Conservation (phyloP, 768 basidiomycete species). For the Plicaturopsis crispa region DNA sequence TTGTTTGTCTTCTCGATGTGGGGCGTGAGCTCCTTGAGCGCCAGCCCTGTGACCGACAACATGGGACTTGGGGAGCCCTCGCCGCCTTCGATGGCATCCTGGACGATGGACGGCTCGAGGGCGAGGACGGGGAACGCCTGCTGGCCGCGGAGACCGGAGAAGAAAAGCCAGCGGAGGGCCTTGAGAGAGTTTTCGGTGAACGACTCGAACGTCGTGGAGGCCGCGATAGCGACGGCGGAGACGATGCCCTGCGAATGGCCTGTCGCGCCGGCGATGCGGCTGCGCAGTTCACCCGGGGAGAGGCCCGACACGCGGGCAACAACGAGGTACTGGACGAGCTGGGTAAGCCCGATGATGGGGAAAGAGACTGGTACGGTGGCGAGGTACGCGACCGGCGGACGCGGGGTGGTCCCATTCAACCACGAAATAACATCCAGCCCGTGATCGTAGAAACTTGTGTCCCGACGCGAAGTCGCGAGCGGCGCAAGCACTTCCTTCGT, state of each 20-base stretch:
- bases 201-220: constrained; percentile 68
- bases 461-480: constrained; percentile 51
- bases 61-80: constrained; percentile 93
- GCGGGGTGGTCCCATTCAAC: constrained; percentile 63
- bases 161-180: constrained; percentile 89
- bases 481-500: constrained; percentile 64
- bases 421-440: constrained; percentile 81
- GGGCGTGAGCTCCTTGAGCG: constrained; percentile 64
- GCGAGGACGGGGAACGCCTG: constrained; percentile 90
- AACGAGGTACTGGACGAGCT: constrained; percentile 87
- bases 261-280: constrained; percentile 76
- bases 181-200: constrained; percentile 73
- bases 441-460: constrained; percentile 60
- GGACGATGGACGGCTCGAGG: constrained; percentile 79
- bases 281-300: constrained; percentile 74
- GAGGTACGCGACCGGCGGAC: constrained; percentile 79
- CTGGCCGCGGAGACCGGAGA: constrained; percentile 87
- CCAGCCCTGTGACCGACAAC: constrained; percentile 83
- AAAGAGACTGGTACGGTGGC: constrained; percentile 92
- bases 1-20: constrained; percentile 86
- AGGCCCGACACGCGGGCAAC: constrained; percentile 69
- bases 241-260: constrained; percentile 98
- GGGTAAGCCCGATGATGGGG: constrained; percentile 93
- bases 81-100: constrained; percentile 85
- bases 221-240: constrained; percentile 84